These are phyloP conservation scores for Drechmeria coniospora DNA, from an alignment of 2,329 filamentous ascomycete species.

Conservation along the genomic window DNA sequence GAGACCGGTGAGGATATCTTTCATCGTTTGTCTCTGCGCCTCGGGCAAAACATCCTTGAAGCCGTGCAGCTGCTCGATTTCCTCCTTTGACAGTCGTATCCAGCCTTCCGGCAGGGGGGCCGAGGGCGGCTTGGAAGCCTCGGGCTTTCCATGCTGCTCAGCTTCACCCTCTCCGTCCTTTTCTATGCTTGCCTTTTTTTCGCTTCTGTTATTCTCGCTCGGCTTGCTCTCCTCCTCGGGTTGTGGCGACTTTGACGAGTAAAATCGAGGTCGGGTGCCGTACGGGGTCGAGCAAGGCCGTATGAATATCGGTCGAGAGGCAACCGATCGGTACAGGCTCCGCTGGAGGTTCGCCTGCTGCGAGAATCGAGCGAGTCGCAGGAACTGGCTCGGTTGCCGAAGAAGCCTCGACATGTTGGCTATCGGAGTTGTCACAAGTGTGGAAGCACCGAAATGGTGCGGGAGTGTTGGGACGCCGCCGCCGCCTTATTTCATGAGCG, in stretches of 20 bases:
- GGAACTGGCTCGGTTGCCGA: constrained; percentile 50
- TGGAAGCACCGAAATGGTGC: constrained; percentile 19
- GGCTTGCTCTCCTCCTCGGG: constrained; percentile 18
- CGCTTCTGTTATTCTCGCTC: constrained; percentile 11
- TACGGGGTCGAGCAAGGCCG: constrained; percentile 20
- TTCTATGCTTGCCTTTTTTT: constrained; percentile 5
- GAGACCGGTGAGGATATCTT: constrained; percentile 45
- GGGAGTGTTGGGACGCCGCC: constrained; percentile 6
- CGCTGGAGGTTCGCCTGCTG: constrained; percentile 35
- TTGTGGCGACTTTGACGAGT: constrained; percentile 22
- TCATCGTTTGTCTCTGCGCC: constrained; percentile 43
- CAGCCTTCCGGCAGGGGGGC: constrained; percentile 28
- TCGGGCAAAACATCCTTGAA: constrained; percentile 48
- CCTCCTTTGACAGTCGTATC: constrained; percentile 28
- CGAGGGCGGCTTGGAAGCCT: constrained; percentile 10
- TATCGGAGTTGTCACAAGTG: constrained; percentile 13
- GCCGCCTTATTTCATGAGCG: constrained; percentile 18
- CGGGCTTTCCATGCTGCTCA: constrained; percentile 7
- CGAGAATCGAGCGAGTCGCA: constrained; percentile 43
- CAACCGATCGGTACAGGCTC: constrained; percentile 20
- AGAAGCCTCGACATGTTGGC: constrained; percentile 48
- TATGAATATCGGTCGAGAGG: constrained; percentile 17
- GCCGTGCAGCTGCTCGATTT: constrained; percentile 37
- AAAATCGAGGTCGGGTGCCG: constrained; percentile 19
- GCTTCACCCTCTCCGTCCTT: constrained; percentile 8